phyloP scores from a whole-genome alignment of 2,329 filamentous ascomycete genomes.

The Eutypella sp. region DNA sequence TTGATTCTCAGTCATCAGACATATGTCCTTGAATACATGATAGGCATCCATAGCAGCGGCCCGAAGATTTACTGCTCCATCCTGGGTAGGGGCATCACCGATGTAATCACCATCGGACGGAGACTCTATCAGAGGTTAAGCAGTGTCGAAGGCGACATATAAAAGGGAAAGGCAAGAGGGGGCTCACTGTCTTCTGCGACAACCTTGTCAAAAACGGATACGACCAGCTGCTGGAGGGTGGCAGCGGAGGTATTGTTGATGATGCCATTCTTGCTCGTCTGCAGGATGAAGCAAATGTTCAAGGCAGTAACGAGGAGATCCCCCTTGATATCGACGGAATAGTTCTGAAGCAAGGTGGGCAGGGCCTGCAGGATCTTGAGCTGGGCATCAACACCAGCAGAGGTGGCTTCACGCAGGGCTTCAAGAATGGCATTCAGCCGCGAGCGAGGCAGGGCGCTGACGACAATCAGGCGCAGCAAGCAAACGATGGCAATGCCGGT shows the following conservation, averaged over 20 bases:
- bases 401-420: conserved; percentile 80
- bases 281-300: conserved; percentile 87
- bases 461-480: conserved; percentile 81
- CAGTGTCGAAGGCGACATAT: background rate
- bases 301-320: conserved; percentile 76
- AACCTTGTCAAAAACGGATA: conserved; percentile 90
- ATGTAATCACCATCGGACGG: conserved; percentile 50
- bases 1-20: conserved; percentile 79
- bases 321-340: conserved; percentile 73
- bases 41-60: conserved; percentile 82
- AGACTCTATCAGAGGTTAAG: conserved; percentile 30
- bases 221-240: conserved; percentile 91
- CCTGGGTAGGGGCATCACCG: conserved; percentile 62
- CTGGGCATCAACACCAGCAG: conserved; percentile 79
- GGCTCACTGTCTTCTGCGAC: conserved; percentile 70
- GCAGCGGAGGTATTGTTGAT: conserved; percentile 95
- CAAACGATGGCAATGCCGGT: conserved; percentile 83
- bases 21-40: conserved; percentile 84
- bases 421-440: conserved; percentile 83
- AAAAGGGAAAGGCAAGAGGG: background rate
- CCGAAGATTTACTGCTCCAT: conserved; percentile 61
- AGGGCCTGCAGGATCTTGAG: conserved; percentile 92
- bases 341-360: conserved; percentile 86
- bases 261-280: conserved; percentile 86
- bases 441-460: conserved; percentile 70